These are phyloP conservation scores for Cercospora sp. DNA, from an alignment of 2,329 filamentous ascomycete species.

Conservation along the genomic window DNA sequence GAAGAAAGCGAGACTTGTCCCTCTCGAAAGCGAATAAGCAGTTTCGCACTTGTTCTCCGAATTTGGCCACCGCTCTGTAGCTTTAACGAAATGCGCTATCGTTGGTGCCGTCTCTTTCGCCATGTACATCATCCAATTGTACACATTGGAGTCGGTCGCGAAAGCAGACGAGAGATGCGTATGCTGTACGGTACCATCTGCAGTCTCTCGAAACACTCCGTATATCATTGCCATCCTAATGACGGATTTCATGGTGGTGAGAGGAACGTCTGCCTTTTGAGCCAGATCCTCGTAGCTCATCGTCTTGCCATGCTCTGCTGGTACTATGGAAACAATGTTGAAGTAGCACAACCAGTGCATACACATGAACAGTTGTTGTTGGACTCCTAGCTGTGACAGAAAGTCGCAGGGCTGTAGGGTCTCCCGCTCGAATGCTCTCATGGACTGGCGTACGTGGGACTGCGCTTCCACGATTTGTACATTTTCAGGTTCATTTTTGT, in stretches of 20 bases:
- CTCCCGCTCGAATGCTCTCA: background rate
- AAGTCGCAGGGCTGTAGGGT: background rate
- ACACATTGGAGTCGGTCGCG: background rate
- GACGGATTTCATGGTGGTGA: background rate
- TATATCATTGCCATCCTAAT: background rate
- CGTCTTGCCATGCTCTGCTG: background rate
- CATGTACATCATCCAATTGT: background rate
- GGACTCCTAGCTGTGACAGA: background rate
- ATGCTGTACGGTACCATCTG: background rate
- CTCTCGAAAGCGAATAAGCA: background rate
- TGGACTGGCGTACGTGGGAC: background rate
- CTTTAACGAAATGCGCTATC: background rate
- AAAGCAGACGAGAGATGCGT: background rate
- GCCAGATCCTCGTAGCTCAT: background rate
- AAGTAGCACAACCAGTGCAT: background rate
- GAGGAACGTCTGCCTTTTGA: background rate
- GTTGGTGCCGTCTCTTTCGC: background rate
- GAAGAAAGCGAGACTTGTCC: background rate
- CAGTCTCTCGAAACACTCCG: background rate
- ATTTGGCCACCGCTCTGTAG: background rate
- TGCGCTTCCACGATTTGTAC: background rate
- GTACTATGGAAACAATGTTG: background rate
- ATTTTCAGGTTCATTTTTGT: background rate
- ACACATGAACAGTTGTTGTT: background rate
- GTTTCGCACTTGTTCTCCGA: background rate